Percentiles rank a stretch among this genome's conserved stretches.
Conservation (phyloP, 139 green algal species). For the Chlamydomonas schloesseri region DNA sequence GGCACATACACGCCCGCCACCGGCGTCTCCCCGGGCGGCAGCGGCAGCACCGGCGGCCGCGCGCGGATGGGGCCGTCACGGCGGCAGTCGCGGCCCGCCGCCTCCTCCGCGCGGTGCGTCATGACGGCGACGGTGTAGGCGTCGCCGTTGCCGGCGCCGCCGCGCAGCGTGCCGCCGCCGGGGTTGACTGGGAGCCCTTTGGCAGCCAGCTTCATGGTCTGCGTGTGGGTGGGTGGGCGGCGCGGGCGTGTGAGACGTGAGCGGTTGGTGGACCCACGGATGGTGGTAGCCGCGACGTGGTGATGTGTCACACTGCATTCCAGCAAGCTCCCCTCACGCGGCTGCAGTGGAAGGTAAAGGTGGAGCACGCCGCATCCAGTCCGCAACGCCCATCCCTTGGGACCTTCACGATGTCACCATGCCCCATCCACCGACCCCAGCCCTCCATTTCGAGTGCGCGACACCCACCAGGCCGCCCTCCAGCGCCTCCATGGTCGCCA, state of each 20-base stretch:
- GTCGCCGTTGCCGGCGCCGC: constrained; percentile 43
- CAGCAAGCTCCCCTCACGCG: too few relatives aligned
- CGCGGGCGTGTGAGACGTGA: too few relatives aligned
- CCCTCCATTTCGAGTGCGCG: too few relatives aligned
- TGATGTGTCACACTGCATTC: too few relatives aligned
- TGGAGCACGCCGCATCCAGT: too few relatives aligned
- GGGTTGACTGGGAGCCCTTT: constrained; percentile 36
- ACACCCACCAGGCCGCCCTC: constrained; percentile 48
- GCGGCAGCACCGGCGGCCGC: background rate
- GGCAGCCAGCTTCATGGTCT: background rate
- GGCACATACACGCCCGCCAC: constrained; percentile 49
- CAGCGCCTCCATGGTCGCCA: constrained; percentile 53
- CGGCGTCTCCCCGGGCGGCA: background rate
- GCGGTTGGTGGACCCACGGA: too few relatives aligned
- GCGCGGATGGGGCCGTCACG: constrained; percentile 28
- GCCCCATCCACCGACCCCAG: too few relatives aligned
- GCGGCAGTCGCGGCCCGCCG: constrained; percentile 40
- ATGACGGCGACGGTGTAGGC: constrained; percentile 31
- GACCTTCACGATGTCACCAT: too few relatives aligned
- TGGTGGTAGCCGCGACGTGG: too few relatives aligned
- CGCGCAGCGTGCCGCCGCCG: constrained; percentile 35
- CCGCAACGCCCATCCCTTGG: too few relatives aligned
- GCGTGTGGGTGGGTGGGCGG: background rate
- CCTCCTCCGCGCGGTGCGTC: background rate
- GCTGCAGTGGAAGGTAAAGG: too few relatives aligned